Evolutionary conservation across 2,329 filamentous ascomycete species (phyloP), one percentile per base, ranked within the genome.

Genomic region (Ilyonectria robusta): DNA sequence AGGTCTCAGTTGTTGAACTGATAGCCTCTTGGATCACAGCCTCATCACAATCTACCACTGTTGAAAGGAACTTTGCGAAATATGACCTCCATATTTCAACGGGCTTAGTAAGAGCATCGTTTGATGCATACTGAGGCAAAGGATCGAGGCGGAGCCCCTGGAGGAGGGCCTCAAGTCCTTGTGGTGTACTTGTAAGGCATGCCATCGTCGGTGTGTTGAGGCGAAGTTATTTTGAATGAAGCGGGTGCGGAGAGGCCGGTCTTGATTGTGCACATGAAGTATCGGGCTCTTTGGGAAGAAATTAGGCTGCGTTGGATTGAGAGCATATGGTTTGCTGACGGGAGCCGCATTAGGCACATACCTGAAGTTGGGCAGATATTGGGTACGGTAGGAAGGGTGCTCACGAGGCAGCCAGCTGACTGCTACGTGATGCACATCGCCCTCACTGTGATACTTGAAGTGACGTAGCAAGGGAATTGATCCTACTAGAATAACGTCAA

Each of bases 1-100:
- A 62, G n/a, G 66, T 61, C 29, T 70, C 68, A 11, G 60, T 61
- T 31, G 65, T 70, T 15, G 59, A 63, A 21, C 35, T 65, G 48
- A 70, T 70, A n/a, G 68, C 68, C 17, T 65, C 65, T n/a, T 63
- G 51, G 10, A 67, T 67, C 15, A 47, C 50, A 23, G 55, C 46
- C 2, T 42, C 65, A 53, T 70, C 68, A 15, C 68, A 68, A 21
- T 67, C 56, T 19, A 70, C 44, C 6, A 65, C 15, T 1, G 54
- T 26, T 13, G 59, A 67, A 13, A 70, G 61, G 17, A 63, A 55
- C 44, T 50, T 46, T 7, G 55, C 58, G 1, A 70, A 55, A 37
- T 68, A 65, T 35, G 59, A 56, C 23, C 66, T 59, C 58, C 66
- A 70, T 23, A 70, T 70, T 21, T 65, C 65, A n/a, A 70, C 50